Percentiles rank a stretch among this genome's conserved stretches.
Conservation (phyloP, 345 rosid genomes). For the Melaleuca alternifolia region DNA sequence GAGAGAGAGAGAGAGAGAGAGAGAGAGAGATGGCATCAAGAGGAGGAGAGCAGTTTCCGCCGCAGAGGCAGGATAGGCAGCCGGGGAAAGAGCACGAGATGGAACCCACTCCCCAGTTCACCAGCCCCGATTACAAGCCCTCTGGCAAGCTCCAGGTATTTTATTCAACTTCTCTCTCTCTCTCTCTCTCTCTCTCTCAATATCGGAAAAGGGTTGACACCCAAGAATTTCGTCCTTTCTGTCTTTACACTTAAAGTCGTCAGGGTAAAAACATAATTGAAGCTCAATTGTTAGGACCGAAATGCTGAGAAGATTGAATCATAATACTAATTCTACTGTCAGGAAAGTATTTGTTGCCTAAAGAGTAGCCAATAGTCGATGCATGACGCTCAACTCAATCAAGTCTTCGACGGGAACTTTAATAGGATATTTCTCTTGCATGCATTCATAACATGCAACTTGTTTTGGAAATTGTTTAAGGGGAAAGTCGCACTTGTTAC, state of each 20-base stretch:
- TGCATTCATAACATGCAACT: neutral
- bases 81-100: slow-evolving; percentile 63
- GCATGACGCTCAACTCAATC: neutral
- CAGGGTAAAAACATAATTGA: neutral
- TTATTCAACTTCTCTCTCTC: neutral
- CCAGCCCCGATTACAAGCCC: slow-evolving; percentile 40
- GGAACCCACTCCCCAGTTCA: slow-evolving; percentile 54
- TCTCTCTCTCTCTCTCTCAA: neutral
- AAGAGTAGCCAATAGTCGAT: neutral
- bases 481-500: slow-evolving; percentile 74
- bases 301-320: neutral
- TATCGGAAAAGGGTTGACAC: neutral
- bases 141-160: slow-evolving; percentile 48
- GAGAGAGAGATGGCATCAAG: slow-evolving; percentile 36
- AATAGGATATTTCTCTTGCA: neutral
- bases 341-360: neutral
- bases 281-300: rapidly evolving
- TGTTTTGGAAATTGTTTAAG: slow-evolving; percentile 4
- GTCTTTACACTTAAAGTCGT: neutral
- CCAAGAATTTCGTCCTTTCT: neutral
- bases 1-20: neutral
- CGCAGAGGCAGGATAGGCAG: slow-evolving; percentile 58
- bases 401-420: neutral
- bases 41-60: slow-evolving; percentile 26
- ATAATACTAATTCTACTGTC: neutral